Percentiles rank a stretch among this genome's conserved stretches.
These are phyloP conservation scores for Malassezia japonica DNA, from an alignment of 1,284 basidiomycete genomes.

Conservation along the genomic window DNA sequence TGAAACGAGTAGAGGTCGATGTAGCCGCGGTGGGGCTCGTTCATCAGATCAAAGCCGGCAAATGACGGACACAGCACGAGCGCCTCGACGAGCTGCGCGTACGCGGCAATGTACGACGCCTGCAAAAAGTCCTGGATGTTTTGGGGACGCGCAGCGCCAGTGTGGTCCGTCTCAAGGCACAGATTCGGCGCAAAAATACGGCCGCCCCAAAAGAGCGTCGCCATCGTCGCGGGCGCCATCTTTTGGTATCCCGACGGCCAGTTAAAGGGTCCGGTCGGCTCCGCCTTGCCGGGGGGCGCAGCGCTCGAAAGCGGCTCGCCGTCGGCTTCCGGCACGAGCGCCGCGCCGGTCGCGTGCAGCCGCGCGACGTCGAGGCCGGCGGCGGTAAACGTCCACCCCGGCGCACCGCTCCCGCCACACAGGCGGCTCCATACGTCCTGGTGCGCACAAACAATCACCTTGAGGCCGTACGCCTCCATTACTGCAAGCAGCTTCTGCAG, in stretches of 20 bases:
- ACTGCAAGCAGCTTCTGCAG: constrained; percentile 63
- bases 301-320: constrained; percentile 1
- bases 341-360: constrained; percentile 34
- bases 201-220: constrained; percentile 47
- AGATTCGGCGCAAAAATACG: constrained; percentile 67
- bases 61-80: constrained; percentile 69
- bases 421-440: constrained; percentile 81
- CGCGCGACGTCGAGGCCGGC: constrained; percentile 30
- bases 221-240: constrained; percentile 49
- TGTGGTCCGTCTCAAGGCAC: constrained; percentile 10
- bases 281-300: constrained; percentile 14
- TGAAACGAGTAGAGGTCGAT: constrained; percentile 73
- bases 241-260: constrained; percentile 48
- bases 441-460: constrained; percentile 61
- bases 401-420: constrained; percentile 60
- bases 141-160: constrained; percentile 11
- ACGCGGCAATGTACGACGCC: constrained; percentile 68
- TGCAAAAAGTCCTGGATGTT: constrained; percentile 73
- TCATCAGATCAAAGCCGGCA: constrained; percentile 81
- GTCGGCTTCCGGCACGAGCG: constrained; percentile 30
- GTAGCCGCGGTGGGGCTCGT: constrained; percentile 91
- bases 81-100: constrained; percentile 60
- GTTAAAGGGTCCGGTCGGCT: constrained; percentile 37
- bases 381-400: constrained; percentile 57
- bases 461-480: constrained; percentile 70